phyloP scores from a whole-genome alignment of 371 early-diverging fungal genomes.

The Saksenaea oblongispora region DNA sequence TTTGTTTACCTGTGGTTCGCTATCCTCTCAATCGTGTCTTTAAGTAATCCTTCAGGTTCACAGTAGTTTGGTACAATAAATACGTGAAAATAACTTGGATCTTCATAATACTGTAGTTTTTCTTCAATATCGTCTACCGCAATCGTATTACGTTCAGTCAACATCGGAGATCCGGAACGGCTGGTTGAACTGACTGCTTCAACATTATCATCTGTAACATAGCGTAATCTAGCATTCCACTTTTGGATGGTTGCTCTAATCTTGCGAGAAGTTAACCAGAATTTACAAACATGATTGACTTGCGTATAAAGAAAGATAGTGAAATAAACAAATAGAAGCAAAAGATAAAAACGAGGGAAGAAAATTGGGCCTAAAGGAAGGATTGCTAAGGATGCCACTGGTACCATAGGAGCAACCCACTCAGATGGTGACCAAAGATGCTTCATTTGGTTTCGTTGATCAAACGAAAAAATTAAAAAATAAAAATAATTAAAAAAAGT shows the following conservation, averaged over 20 bases:
- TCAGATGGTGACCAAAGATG: conserved; percentile 37
- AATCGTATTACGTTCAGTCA: conserved; percentile 22
- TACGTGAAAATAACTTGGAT: conserved; percentile 40
- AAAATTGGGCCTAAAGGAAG: conserved; percentile 45
- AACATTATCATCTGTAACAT: background rate
- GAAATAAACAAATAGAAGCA: conserved; percentile 40
- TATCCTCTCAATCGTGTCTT: conserved; percentile 44
- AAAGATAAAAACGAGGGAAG: conserved; percentile 40
- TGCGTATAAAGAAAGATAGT: conserved; percentile 41
- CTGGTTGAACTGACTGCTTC: conserved; percentile 14
- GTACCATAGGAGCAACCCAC: conserved; percentile 48
- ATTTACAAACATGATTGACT: conserved; percentile 46
- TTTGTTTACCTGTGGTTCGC: conserved; percentile 41
- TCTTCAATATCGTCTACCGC: conserved; percentile 29
- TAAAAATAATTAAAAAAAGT: background rate
- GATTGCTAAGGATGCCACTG: conserved; percentile 34
- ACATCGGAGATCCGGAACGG: conserved; percentile 17
- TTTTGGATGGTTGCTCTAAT: conserved; percentile 32
- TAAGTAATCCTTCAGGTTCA: conserved; percentile 49
- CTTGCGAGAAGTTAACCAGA: conserved; percentile 37
- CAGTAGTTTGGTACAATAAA: conserved; percentile 69
- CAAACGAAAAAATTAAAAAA: background rate
- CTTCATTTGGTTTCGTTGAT: conserved; percentile 11
- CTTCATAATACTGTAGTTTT: conserved; percentile 29
- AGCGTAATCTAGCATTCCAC: conserved; percentile 22